Conservation (phyloP, 805 yeast genomes). For the Lipomyces lipofer region DNA sequence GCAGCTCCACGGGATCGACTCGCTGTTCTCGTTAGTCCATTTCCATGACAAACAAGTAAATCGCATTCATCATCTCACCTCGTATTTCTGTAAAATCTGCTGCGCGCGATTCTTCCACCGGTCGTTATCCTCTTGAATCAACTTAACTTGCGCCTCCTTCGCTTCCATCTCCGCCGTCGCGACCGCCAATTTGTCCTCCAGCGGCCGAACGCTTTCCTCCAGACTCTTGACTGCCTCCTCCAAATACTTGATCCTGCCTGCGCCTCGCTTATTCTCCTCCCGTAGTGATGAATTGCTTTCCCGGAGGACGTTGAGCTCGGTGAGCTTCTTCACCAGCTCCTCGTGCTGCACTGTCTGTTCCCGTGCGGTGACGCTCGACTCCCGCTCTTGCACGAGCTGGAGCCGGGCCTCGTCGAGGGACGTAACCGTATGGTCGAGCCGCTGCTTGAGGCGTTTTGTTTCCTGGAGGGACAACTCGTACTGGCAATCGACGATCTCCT, state of each 20-base stretch:
- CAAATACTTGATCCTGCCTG: slow-evolving; percentile 42
- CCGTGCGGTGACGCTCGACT: slow-evolving; percentile 4
- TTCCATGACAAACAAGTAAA: not conserved
- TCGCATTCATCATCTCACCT: slow-evolving; percentile 33
- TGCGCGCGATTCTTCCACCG: slow-evolving; percentile 58
- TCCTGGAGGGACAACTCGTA: slow-evolving; percentile 56
- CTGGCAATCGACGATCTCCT: slow-evolving; percentile 66
- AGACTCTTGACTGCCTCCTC: slow-evolving; percentile 44
- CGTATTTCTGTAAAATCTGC: slow-evolving; percentile 48
- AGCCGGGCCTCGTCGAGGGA: slow-evolving; percentile 56
- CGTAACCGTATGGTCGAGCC: slow-evolving; percentile 47
- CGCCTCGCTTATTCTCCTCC: slow-evolving; percentile 46
- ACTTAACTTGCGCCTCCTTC: slow-evolving; percentile 51
- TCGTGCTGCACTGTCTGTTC: slow-evolving; percentile 44
- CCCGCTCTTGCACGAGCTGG: slow-evolving; percentile 46
- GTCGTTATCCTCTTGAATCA: slow-evolving; percentile 55
- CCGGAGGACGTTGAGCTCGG: slow-evolving; percentile 61
- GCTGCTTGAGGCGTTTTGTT: slow-evolving; percentile 52
- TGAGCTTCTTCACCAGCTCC: slow-evolving; percentile 53
- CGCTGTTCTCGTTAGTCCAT: slow-evolving; percentile 31
- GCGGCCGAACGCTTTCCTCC: slow-evolving; percentile 46
- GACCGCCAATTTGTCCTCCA: slow-evolving; percentile 44
- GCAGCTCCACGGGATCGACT: slow-evolving; percentile 50
- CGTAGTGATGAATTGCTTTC: slow-evolving; percentile 70
- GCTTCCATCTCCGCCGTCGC: slow-evolving; percentile 48